Base-by-base conservation (phyloP, 2,329 filamentous ascomycete species). In the Pseudogymnoascus sp. region DNA sequence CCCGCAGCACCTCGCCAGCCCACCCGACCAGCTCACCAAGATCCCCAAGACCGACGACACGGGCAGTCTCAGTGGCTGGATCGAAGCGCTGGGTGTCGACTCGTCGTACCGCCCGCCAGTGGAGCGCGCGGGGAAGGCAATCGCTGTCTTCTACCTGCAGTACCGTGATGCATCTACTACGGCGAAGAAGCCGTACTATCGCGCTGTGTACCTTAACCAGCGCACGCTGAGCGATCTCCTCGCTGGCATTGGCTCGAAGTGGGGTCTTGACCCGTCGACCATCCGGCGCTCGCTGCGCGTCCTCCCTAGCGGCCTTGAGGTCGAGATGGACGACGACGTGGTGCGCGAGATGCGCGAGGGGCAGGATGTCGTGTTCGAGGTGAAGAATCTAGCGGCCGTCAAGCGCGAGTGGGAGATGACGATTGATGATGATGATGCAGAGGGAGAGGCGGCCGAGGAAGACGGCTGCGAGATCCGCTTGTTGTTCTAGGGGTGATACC, bases 41-140 rank as follows among this genome's bases (percentile, higher is more conserved):
- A 72, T 84, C n/a, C 74, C 77, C 47, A 78, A 78, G 66, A 81
- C 77, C 1, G 84, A 86, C 60, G 82, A 84, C 20, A 77, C 83
- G 35, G 87, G 87, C 8, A 84, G 81, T 22, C 77, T 91, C 28
- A 88, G 84, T 63, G 88, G 89, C 5, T 96, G 89, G 86, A 94
- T 97, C 64, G 91, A 97, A 71, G 91, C 91, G 1, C 76, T 96
- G 6, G 94, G 91, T 32, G 90, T 97, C n/a, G 94, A 97, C 71
- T 78, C 86, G 14, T 82, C 81, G 2, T 99, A 97, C 71, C 84
- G 87, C 62, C 88, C 94, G 47, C 92, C 92, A 0, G 76, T 81
- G 1, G 90, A 95, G 68, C 83, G 82, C 62, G 77, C 80, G 7
- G 78, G 85, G 18, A 95, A 90, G 72, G 76, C 81, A 72, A 85